phyloP scores from a whole-genome alignment of 257 asterid genomes.

The Fraxinus excelsior region DNA sequence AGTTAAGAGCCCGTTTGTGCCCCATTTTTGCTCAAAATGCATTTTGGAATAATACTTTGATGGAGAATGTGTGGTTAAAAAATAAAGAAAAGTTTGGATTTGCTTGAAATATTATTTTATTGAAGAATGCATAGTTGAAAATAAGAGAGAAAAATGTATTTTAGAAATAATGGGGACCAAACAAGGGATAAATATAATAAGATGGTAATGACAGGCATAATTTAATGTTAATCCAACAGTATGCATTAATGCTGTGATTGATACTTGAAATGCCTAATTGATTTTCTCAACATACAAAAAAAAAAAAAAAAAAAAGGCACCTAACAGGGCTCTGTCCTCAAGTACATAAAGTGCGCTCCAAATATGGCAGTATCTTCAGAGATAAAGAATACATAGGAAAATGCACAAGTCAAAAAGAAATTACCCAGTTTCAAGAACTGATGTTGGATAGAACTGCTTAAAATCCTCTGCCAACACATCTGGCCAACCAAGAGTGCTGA shows the following conservation, averaged over 20 bases:
- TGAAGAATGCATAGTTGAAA: too few species aligned
- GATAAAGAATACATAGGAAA: slow-evolving; percentile 11
- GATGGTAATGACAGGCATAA: background rate
- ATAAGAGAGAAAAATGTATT: too few species aligned
- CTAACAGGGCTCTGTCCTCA: background rate
- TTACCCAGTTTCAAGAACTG: slow-evolving; percentile 98
- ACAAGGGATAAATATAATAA: too few species aligned
- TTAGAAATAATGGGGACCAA: too few species aligned
- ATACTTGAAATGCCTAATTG: slow-evolving; percentile 16
- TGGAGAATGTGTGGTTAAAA: too few species aligned
- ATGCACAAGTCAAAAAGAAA: slow-evolving; percentile 20
- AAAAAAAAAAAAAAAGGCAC: background rate
- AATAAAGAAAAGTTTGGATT: too few species aligned
- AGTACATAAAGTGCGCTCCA: background rate
- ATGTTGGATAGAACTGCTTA: slow-evolving; percentile 81
- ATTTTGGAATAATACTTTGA: too few species aligned
- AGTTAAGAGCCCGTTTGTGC: background rate
- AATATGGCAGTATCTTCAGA: background rate
- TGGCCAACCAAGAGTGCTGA: slow-evolving; percentile 99
- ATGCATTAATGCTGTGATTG: slow-evolving; percentile 8
- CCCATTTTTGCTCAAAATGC: too few species aligned
- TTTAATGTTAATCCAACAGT: background rate
- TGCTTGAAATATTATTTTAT: too few species aligned
- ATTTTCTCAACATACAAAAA: slow-evolving; percentile 3
- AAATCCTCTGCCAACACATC: slow-evolving; percentile 80